Conservation (phyloP, 139 green algal species). For the Chlorella sp. region DNA sequence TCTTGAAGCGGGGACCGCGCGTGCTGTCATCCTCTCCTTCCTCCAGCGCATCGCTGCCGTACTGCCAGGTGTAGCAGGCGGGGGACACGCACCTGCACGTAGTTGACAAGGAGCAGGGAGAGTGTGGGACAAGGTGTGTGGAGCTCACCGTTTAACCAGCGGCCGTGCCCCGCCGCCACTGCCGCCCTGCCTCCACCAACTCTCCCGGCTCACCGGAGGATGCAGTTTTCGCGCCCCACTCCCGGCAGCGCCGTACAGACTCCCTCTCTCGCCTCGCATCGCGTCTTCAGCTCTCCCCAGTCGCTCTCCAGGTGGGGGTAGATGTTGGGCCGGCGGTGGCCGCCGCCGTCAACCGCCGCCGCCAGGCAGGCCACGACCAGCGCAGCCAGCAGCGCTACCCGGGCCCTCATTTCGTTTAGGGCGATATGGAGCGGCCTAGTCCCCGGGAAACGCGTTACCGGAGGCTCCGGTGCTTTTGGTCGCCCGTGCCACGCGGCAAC, state of each 20-base stretch:
- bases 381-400: neutral
- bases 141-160: too few relatives aligned
- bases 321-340: neutral
- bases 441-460: too few relatives aligned
- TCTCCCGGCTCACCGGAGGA: neutral
- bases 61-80: neutral
- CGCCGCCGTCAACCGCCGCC: constrained; percentile 2
- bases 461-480: too few relatives aligned
- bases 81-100: constrained; percentile 3
- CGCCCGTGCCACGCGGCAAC: too few relatives aligned
- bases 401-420: too few relatives aligned
- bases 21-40: constrained; percentile 2
- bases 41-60: neutral
- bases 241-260: neutral
- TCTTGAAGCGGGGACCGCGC: neutral
- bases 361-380: neutral
- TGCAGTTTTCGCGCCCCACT: neutral
- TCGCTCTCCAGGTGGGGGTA: neutral
- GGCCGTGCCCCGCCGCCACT: neutral
- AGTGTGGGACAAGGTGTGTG: neutral
- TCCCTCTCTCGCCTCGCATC: neutral
- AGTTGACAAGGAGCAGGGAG: neutral
- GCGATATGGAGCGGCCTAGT: too few relatives aligned
- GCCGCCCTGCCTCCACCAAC: neutral
- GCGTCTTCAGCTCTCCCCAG: neutral